phyloP scores from a whole-genome alignment of 371 early-diverging fungal genomes.

The Mortierella polycephala region DNA sequence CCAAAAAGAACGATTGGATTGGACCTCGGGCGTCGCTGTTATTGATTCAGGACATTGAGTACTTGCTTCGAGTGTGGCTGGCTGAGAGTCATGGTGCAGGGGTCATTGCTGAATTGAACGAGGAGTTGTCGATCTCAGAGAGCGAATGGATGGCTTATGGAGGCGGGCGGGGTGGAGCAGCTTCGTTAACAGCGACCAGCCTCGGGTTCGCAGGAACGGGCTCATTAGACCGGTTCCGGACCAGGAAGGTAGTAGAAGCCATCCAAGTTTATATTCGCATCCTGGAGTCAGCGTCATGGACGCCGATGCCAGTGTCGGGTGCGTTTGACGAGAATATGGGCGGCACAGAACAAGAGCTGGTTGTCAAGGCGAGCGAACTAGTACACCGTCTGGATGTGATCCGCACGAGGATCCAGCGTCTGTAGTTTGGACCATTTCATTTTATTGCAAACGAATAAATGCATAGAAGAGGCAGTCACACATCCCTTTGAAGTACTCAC shows the following conservation, averaged over 20 bases:
- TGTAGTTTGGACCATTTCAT: conserved; percentile 7
- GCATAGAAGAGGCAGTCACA: background rate
- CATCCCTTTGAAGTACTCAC: background rate
- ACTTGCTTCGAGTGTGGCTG: conserved; percentile 46
- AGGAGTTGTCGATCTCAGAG: conserved; percentile 31
- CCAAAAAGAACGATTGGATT: conserved; percentile 50
- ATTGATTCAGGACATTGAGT: conserved; percentile 53
- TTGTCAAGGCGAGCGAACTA: conserved; percentile 27
- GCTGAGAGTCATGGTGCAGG: conserved; percentile 36
- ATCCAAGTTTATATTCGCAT: conserved; percentile 41
- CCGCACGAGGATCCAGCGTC: conserved; percentile 21
- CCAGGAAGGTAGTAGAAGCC: conserved; percentile 37
- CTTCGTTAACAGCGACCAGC: background rate
- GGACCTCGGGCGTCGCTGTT: conserved; percentile 42
- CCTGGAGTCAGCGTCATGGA: conserved; percentile 52
- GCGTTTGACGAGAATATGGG: conserved; percentile 46
- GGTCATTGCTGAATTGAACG: conserved; percentile 34
- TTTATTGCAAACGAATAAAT: background rate
- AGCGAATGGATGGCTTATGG: conserved; percentile 28
- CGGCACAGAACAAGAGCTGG: conserved; percentile 22
- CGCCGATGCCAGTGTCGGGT: conserved; percentile 34
- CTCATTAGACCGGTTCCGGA: conserved; percentile 40
- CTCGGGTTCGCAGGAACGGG: conserved; percentile 20
- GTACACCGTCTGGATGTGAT: conserved; percentile 43
- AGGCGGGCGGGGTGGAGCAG: conserved; percentile 20